Evolutionary conservation across 2,329 filamentous ascomycete species (phyloP), one percentile per base, ranked within the genome.

Genomic region (Capronia epimyces): DNA sequence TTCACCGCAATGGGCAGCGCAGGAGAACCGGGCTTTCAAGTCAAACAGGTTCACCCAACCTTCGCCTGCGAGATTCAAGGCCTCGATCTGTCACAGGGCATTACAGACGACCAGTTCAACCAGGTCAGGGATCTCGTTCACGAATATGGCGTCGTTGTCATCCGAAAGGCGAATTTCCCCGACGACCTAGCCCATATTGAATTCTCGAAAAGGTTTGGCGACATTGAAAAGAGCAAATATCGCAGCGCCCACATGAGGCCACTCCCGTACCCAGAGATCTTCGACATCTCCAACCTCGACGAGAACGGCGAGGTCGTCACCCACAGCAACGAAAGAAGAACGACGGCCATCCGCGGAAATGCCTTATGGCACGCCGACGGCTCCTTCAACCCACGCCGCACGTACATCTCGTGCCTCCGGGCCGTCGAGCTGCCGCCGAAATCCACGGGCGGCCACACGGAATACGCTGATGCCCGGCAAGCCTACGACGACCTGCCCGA

Each of bases 261-360:
- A 6, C 15, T 34, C 5, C 31, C 25, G 25, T 68, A 73, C 56
- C 65, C 70, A 39, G 74, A 80, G 61, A 69, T 82, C 0, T 81
- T 81, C 62, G 79, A 82, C 56, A 76, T 76, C 0, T 70, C 75
- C 43, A 82, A 82, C 61, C 65, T 81, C 12, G 71, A 77, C 46
- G 67, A 68, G 1, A 69, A 78, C 37, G 72, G 71, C 43, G 63
- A 64, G 1, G 58, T 75, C 2, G 65, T 76, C 13, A 27, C 25
- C 6, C 5, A 5, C 25, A 27, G 25, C 25, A 27, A 27, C 25
- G 25, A 27, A 27, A 5, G 25, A 27, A 5, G 25, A 27, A 27
- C 25, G 25, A 27, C 25, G 25, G 25, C 25, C 64, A 69, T 24
- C 60, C 67, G 4, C 62, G 75, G 73, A 24, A 80, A 80, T 59